Evolutionary conservation across 2,329 filamentous ascomycete species (phyloP), one percentile per base, ranked within the genome.

Genomic region (Penicillium fuscoglaucum): DNA sequence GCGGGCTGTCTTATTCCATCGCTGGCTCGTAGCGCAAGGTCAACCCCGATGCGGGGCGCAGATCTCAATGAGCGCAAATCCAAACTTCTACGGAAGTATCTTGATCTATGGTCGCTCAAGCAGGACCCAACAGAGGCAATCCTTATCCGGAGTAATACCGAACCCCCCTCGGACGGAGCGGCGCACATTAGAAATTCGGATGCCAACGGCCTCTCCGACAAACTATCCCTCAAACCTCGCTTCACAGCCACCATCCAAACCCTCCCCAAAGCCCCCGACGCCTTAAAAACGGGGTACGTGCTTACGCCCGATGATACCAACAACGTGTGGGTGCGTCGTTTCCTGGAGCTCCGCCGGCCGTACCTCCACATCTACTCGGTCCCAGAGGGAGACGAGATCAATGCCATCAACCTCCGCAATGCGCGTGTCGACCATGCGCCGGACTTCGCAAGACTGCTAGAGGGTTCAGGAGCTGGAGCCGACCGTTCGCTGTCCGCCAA

Each of bases 381-480:
- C 0, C 86, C 88, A 0, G 90, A 96, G 41, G 93, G 93, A 19
- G 95, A 98, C 66, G 93, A 97, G 75, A 84, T 97, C 46, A 91
- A 89, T 54, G 88, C 95, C 10, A 90, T 98, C 67, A 96, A 93
- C 71, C 81, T 99, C 55, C 86, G 89, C 37, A 96, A 96, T 70
- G 90, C 91, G 8, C 85, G 93, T n/a, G 88, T 99, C 12, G 95
- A 99, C 72, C 91, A 93, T 68, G 89, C 93, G 61, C 95, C 95
- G 0, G 90, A 96, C 62, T 90, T 98, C 43, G 85, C 93, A 19
- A 87, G 88, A 10, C 77, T 98, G 9, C 82, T 98, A 21, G 83
- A 86, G 57, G 79, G 80, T 17, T 76, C 74, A 26, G 78, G 68
- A 61, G 67, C 68, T 19, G 66, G 67, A 64, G 58, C 64, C 58